These are phyloP conservation scores for Chalciporus pseudorubinellus DNA, from an alignment of 768 basidiomycete species.

Conservation along the genomic window DNA sequence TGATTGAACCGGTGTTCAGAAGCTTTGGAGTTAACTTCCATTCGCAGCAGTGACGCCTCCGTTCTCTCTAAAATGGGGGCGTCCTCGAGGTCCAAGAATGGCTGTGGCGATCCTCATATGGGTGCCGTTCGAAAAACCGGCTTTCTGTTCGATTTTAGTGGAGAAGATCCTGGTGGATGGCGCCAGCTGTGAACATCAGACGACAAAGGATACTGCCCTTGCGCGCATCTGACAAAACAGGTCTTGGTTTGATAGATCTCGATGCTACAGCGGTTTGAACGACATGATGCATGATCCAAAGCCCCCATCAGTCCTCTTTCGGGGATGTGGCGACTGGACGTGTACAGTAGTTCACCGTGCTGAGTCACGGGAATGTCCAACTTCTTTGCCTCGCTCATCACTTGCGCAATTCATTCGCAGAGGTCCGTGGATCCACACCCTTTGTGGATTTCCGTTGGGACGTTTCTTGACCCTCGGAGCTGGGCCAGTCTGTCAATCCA, in stretches of 20 bases:
- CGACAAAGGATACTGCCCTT: constrained; percentile 2
- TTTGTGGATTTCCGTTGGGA: not conserved
- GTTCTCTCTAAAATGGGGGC: constrained; percentile 2
- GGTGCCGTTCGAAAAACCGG: not conserved
- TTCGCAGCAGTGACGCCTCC: not conserved
- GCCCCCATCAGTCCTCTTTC: constrained; percentile 8
- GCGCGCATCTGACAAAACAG: constrained; percentile 3
- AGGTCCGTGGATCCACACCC: constrained; percentile 10
- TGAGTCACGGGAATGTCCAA: constrained; percentile 17
- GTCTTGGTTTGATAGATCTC: not conserved
- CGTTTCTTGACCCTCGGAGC: constrained; percentile 2
- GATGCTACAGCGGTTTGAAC: not conserved
- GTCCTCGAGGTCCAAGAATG: constrained; percentile 2
- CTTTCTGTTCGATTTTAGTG: constrained; percentile 4
- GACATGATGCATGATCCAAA: constrained; percentile 6
- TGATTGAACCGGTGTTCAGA: not conserved
- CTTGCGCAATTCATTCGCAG: constrained; percentile 14
- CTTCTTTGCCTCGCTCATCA: constrained; percentile 24
- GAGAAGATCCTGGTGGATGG: not conserved
- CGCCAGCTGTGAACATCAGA: not conserved
- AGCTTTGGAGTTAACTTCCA: not conserved
- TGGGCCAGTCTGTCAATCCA: not conserved
- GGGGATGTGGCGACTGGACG: constrained; percentile 7
- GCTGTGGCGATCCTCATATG: not conserved
- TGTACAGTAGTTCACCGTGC: constrained; percentile 9